Percentiles rank a stretch among this genome's conserved stretches.
These are phyloP conservation scores for Aspergillus candidus DNA, from an alignment of 2,329 filamentous ascomycete species.

Conservation along the genomic window DNA sequence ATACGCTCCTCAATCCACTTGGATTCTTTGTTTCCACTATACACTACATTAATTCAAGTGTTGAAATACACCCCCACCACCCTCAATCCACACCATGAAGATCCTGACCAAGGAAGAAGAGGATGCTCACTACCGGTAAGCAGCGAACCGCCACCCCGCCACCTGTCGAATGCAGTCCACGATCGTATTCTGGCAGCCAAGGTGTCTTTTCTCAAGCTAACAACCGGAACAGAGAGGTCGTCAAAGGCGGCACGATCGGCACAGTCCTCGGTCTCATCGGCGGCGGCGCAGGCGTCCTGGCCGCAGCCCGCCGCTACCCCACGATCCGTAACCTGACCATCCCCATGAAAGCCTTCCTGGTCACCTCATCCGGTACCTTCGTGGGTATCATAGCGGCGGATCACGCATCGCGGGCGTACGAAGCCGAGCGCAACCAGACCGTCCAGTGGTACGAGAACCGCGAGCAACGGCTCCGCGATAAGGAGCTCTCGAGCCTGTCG, in stretches of 20 bases:
- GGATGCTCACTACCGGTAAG: slow-evolving; percentile 69
- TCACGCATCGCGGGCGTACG: slow-evolving; percentile 63
- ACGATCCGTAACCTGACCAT: slow-evolving; percentile 76
- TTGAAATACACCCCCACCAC: slow-evolving; percentile 2
- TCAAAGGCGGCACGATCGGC: slow-evolving; percentile 73
- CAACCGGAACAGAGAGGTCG: slow-evolving; percentile 50
- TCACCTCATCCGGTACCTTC: slow-evolving; percentile 76
- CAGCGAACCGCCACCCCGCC: not conserved
- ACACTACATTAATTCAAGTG: not conserved
- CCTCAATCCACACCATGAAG: slow-evolving; percentile 63
- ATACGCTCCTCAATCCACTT: not conserved
- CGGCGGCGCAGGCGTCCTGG: slow-evolving; percentile 62
- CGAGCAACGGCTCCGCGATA: slow-evolving; percentile 51
- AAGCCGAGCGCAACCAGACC: slow-evolving; percentile 62
- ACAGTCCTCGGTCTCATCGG: slow-evolving; percentile 60
- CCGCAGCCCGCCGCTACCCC: slow-evolving; percentile 64
- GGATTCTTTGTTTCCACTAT: not conserved
- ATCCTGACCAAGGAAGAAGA: slow-evolving; percentile 92
- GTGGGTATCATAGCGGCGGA: slow-evolving; percentile 85
- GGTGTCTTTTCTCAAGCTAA: slow-evolving; percentile 12
- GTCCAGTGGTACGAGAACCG: slow-evolving; percentile 59
- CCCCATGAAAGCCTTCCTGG: slow-evolving; percentile 85
- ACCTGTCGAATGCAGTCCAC: not conserved
- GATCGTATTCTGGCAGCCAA: slow-evolving; percentile 6
- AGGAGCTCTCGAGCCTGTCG: slow-evolving; percentile 52